These are phyloP conservation scores for Phaeoacremonium minimum DNA, from an alignment of 2,329 filamentous ascomycete species.

Conservation along the genomic window DNA sequence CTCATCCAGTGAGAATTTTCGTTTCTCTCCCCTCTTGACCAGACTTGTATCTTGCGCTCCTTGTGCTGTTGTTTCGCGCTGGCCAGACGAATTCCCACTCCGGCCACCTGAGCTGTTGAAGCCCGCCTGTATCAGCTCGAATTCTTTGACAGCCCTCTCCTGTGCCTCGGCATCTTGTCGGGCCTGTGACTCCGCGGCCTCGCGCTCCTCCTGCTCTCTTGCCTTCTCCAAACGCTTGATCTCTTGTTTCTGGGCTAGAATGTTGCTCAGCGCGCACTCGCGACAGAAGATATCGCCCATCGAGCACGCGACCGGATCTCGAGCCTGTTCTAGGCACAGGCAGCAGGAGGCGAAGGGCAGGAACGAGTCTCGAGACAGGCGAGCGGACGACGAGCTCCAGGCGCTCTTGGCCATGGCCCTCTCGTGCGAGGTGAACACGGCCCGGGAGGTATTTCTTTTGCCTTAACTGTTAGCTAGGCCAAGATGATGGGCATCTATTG, in stretches of 20 bases:
- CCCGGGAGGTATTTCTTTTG: conserved; percentile 86
- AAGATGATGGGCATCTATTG: too few relatives aligned
- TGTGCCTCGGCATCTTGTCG: conserved; percentile 66
- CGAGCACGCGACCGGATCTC: conserved; percentile 77
- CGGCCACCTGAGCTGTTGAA: conserved; percentile 31
- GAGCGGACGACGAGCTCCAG: conserved; percentile 81
- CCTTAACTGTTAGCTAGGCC: conserved; percentile 31
- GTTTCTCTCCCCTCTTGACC: conserved; percentile 46
- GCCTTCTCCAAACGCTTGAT: conserved; percentile 75
- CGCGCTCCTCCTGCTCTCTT: conserved; percentile 55
- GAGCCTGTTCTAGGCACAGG: conserved; percentile 77
- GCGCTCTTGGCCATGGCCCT: conserved; percentile 73
- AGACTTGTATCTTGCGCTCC: conserved; percentile 21
- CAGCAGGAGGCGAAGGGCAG: conserved; percentile 86
- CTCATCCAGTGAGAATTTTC: conserved; percentile 78
- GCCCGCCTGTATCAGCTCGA: conserved; percentile 80
- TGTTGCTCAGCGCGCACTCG: conserved; percentile 86
- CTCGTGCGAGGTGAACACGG: conserved; percentile 93
- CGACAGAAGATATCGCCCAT: conserved; percentile 91
- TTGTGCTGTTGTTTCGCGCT: conserved; percentile 27
- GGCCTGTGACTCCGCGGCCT: conserved; percentile 55
- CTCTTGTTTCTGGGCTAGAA: conserved; percentile 88
- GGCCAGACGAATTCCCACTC: conserved; percentile 21
- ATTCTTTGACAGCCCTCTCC: conserved; percentile 69
- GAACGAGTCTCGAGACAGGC: conserved; percentile 85